These are phyloP conservation scores for Lasiosphaeris hirsuta DNA, from an alignment of 495 filamentous ascomycete genomes.

Conservation along the genomic window DNA sequence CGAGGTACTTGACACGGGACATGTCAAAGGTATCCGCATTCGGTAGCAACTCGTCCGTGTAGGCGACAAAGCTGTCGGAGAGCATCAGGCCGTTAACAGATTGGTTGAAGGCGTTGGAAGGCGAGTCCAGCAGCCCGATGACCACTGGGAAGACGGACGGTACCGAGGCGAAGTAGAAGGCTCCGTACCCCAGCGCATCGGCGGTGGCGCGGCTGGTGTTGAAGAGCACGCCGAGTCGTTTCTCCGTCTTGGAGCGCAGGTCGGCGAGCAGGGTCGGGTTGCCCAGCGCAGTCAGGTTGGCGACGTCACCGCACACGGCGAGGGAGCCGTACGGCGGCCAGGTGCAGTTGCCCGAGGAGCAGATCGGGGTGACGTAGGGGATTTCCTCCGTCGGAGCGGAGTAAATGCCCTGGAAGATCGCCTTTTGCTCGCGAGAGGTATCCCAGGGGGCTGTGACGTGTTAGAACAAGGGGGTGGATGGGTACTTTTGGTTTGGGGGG, in stretches of 20 bases:
- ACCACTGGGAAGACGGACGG: too few species aligned
- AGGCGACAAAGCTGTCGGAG: too few species aligned
- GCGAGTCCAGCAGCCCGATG: too few species aligned
- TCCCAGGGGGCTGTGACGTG: conserved; percentile 18
- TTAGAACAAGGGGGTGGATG: background rate
- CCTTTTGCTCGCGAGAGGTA: conserved; percentile 30
- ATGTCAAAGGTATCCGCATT: too few species aligned
- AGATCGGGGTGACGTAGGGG: conserved; percentile 16
- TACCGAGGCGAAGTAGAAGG: conserved; percentile 3
- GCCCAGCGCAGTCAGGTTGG: conserved; percentile 27
- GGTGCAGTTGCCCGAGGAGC: conserved; percentile 44
- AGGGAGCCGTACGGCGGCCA: conserved; percentile 42
- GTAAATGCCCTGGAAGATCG: conserved; percentile 37
- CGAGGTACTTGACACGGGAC: too few species aligned
- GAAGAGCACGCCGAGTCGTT: conserved; percentile 4
- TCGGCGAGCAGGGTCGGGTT: conserved; percentile 12
- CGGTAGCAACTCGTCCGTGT: too few species aligned
- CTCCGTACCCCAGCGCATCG: conserved; percentile 1
- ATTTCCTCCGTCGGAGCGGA: conserved; percentile 19
- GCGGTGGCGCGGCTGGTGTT: conserved; percentile 5
- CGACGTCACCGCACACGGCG: conserved; percentile 38
- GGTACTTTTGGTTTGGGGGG: background rate
- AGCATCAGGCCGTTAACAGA: too few species aligned
- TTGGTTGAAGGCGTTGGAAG: too few species aligned
- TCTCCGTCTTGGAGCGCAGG: conserved; percentile 1